These are phyloP conservation scores for Talaromyces verruculosus DNA, from an alignment of 2,329 filamentous ascomycete species.

Conservation along the genomic window DNA sequence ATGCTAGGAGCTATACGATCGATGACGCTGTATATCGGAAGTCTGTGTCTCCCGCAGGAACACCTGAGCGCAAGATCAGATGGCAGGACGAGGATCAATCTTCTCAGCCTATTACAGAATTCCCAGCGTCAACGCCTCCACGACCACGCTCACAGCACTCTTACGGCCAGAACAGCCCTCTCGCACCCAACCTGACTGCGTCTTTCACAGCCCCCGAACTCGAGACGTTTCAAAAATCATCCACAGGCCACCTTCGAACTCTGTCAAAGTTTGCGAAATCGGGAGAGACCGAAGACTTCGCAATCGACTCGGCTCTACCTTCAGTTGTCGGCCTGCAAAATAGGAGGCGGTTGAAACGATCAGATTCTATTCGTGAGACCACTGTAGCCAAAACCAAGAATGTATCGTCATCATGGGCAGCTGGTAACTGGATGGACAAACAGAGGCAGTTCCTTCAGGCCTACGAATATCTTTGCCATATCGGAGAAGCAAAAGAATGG, in stretches of 20 bases:
- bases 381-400: constrained; percentile 43
- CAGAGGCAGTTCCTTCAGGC: constrained; percentile 94
- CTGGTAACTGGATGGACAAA: constrained; percentile 97
- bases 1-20: constrained; percentile 62
- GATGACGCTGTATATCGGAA: constrained; percentile 52
- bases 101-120: constrained; percentile 23
- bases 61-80: constrained; percentile 33
- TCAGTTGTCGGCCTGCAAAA: constrained; percentile 88
- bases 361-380: constrained; percentile 52
- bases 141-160: constrained; percentile 34
- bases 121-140: constrained; percentile 29
- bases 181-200: constrained; percentile 37
- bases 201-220: constrained; percentile 69
- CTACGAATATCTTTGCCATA: constrained; percentile 98
- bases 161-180: constrained; percentile 33
- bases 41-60: constrained; percentile 32
- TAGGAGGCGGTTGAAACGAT: constrained; percentile 75
- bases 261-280: constrained; percentile 79
- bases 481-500: constrained; percentile 98
- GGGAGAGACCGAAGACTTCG: constrained; percentile 74
- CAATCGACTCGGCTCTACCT: constrained; percentile 72
- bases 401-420: constrained; percentile 66
- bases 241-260: constrained; percentile 84
- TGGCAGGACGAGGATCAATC: constrained; percentile 34
- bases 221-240: constrained; percentile 78